Base-by-base conservation (phyloP, 192 early-diverging fungal species). In the Coemansia sp. region DNA sequence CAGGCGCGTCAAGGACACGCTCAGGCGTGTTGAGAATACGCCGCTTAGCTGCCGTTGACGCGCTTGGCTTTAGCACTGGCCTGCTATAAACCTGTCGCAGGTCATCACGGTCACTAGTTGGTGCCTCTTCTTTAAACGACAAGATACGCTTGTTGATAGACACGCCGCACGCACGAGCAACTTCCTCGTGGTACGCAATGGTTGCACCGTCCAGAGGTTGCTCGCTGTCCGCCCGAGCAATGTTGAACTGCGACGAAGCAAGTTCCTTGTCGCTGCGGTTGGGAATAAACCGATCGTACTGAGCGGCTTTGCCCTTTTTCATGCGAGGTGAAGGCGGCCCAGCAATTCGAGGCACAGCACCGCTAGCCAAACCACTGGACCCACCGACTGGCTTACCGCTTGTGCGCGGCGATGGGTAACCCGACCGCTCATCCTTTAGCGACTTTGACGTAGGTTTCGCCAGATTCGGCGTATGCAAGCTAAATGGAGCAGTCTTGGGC, bases 241-340 rank as follows among this genome's bases (percentile, higher is more conserved):
- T 71, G 66, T 91, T 92, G 76, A 93, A 92, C 74, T 94, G 90
- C 9, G 89, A 85, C 0, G 92, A 89, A 0, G 87, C 75, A 40
- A 89, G 72, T 57, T 92, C 86, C 83, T 91, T 94, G 5, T 88
- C 86, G 18, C 76, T 81, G 57, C 93, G 89, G 68, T 86, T 93
- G 2, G 96, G 95, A 67, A 97, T 95, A 79, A 96, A 97, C 22
- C 96, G 88, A 73, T 97, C 96, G 72, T 90, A 89, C 83, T 90
- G 77, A n/a, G 76, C 62, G 1, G 72, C n/a, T 69, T 83, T 83
- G 50, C 74, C 13, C 49, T 78, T 78, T 41, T 72, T 72, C 29
- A 57, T 55, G 15, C 80, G 75, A 15, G 69, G 80, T 63, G 75
- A 76, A 24, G 75, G 65, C 0, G 79, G 74, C 7, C 68, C 70